Conservation (phyloP, 176 grass and related monocot species). For the Bothriochloa decipiens region DNA sequence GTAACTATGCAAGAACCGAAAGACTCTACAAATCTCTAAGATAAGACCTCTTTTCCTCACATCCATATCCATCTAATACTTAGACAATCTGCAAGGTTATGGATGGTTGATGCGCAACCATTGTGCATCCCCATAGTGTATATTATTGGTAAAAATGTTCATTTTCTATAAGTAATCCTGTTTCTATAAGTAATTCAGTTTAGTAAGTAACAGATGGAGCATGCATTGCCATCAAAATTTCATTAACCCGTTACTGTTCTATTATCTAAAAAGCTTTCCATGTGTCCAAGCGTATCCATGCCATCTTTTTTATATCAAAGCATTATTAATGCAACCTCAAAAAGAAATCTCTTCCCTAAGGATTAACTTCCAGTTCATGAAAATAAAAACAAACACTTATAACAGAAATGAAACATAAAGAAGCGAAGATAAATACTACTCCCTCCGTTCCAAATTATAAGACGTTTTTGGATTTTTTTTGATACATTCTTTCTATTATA, state of each 20-base stretch:
- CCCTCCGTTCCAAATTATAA: neutral
- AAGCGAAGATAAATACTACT: neutral
- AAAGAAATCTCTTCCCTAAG: neutral
- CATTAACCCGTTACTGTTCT: neutral
- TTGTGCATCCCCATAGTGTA: neutral
- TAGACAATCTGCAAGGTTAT: neutral
- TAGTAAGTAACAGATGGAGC: neutral
- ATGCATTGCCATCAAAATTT: neutral
- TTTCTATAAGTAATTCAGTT: too few relatives aligned
- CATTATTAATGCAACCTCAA: neutral
- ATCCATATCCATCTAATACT: neutral
- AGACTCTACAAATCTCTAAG: neutral
- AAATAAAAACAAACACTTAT: neutral
- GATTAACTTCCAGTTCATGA: neutral
- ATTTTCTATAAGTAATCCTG: neutral
- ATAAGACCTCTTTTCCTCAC: neutral
- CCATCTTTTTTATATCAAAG: neutral
- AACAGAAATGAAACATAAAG: neutral
- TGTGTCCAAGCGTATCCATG: neutral
- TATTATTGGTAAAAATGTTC: neutral
- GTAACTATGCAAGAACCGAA: neutral
- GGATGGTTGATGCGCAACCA: neutral
- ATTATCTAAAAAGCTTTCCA: neutral
- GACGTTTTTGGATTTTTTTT: neutral
- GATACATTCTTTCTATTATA: neutral